Percentiles rank a stretch among this genome's conserved stretches.
phyloP scores from a whole-genome alignment of 768 basidiomycete species.

The Grammothele lineata region DNA sequence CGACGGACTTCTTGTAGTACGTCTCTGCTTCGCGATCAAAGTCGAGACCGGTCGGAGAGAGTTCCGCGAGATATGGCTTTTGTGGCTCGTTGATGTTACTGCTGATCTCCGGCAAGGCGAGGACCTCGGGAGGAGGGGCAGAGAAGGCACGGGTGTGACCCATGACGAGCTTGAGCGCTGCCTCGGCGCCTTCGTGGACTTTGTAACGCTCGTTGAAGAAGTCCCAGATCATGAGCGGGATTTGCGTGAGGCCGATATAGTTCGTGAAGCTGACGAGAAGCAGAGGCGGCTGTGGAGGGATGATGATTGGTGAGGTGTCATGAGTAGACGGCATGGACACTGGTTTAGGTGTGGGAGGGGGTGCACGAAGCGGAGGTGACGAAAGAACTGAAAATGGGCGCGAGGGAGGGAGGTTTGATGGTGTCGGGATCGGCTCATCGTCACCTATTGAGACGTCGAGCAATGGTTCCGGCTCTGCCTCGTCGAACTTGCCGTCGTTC shows the following conservation, averaged over 20 bases:
- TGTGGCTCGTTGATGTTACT: constrained; percentile 24
- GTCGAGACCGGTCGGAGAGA: constrained; percentile 54
- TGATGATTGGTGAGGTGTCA: constrained; percentile 46
- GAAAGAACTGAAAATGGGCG: constrained; percentile 25
- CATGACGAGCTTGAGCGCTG: constrained; percentile 71
- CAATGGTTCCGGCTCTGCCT: constrained; percentile 36
- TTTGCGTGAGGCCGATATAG: constrained; percentile 75
- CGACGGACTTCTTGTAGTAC: constrained; percentile 63
- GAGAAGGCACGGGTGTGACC: constrained; percentile 57
- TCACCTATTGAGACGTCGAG: constrained; percentile 28
- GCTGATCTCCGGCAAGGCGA: constrained; percentile 13
- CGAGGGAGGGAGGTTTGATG: constrained; percentile 33
- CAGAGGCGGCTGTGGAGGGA: constrained; percentile 78
- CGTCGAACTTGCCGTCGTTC: constrained; percentile 76
- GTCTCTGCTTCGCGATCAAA: constrained; percentile 66
- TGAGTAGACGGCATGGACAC: constrained; percentile 33
- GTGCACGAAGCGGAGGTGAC: constrained; percentile 24
- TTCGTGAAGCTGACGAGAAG: constrained; percentile 72
- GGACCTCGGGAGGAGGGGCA: constrained; percentile 21
- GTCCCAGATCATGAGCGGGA: constrained; percentile 87
- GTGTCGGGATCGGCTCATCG: constrained; percentile 39
- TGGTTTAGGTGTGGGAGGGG: constrained; percentile 20
- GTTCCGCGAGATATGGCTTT: constrained; percentile 15
- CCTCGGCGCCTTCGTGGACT: constrained; percentile 77
- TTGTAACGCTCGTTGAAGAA: constrained; percentile 88